Evolutionary conservation across 768 basidiomycete species (phyloP), one percentile per base, ranked within the genome.

Genomic region (Kwoniella bestiolae): DNA sequence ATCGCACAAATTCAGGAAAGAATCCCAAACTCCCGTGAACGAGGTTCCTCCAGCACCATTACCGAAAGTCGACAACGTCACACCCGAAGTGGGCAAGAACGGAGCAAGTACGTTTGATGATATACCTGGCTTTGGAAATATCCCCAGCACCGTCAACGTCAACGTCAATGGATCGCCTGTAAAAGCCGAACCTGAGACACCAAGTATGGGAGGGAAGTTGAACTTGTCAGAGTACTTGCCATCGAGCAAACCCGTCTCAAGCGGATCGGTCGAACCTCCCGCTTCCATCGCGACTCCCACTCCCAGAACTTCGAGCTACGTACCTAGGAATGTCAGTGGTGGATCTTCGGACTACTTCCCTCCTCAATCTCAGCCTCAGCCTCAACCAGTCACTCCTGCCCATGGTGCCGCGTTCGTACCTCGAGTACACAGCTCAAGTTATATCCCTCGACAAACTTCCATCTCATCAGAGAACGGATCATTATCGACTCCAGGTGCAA

Each of bases 1-100:
- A 34, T 69, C 45, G 21, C 61, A 67, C 50, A 74, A 71, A 51
- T 56, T 77, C 45, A 41, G 68, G 34, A 74, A 73, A 60, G 73
- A 74, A 32, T 49, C 53, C 14, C 55, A 62, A 49, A 50, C 66
- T 23, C 52, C 58, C 29, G 18, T 45, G 26, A 57, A 18, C 29
- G 60, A 61, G 31, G 38, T 41, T 2, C 34, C 44, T 23, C 35
- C 60, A 29, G 51, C 50, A 35, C 16, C 46, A 16, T 1, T 56
- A 23, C 8, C 12, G n/a, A 16, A 25, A 35, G 26, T 25, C 7
- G 29, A n/a, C 2, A 50, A 29, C 25, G 16, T 38, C 11, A 26
- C 49, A 14, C 18, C 34, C 2, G 35, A 41, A n/a, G 51, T 28
- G 18, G 52, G 32, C 4, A 28, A 21, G 25, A 47, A 34, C 23